These are phyloP conservation scores for Coffea humblotiana DNA, from an alignment of 305 asterid genomes.

Conservation along the genomic window DNA sequence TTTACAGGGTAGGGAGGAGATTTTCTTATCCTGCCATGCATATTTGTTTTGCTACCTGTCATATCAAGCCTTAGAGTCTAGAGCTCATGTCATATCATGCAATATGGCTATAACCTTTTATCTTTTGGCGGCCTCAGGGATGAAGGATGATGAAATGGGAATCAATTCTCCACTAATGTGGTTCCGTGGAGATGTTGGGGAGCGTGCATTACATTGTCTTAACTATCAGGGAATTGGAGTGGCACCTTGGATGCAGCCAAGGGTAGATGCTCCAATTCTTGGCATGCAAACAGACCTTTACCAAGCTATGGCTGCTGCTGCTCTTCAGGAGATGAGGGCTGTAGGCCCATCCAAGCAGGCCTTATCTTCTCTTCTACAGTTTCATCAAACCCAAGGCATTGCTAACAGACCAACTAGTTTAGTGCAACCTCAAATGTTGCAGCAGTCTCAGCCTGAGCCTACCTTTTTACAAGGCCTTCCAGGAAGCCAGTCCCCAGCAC, in stretches of 20 bases:
- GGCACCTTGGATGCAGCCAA: slow-evolving; percentile 83
- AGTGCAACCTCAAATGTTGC: slow-evolving; percentile 57
- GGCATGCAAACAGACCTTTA: slow-evolving; percentile 72
- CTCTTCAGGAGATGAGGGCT: slow-evolving; percentile 51
- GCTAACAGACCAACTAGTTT: slow-evolving; percentile 46
- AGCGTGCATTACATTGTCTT: slow-evolving; percentile 57
- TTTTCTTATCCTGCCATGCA: no score
- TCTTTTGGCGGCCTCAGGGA: slow-evolving; percentile 34
- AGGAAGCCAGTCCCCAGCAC: slow-evolving; percentile 56
- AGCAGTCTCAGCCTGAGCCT: slow-evolving; percentile 56
- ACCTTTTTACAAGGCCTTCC: slow-evolving; percentile 55
- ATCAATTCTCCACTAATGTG: slow-evolving; percentile 60
- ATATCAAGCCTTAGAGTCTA: no score
- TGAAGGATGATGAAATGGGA: slow-evolving; percentile 62
- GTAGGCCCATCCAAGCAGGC: slow-evolving; percentile 69
- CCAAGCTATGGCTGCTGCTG: slow-evolving; percentile 72
- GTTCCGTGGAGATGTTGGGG: slow-evolving; percentile 73
- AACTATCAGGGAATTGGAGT: slow-evolving; percentile 63
- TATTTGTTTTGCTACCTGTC: no score
- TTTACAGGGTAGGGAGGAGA: no score
- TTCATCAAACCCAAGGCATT: slow-evolving; percentile 47
- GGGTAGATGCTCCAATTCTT: slow-evolving; percentile 64
- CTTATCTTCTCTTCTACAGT: slow-evolving; percentile 52
- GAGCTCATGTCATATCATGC: no score
- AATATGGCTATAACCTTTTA: not conserved